Percentiles rank a stretch among this genome's conserved stretches.
Evolutionary conservation across 1,139 yeast species (phyloP).

Genomic region (Tardiomyces depauwii): DNA sequence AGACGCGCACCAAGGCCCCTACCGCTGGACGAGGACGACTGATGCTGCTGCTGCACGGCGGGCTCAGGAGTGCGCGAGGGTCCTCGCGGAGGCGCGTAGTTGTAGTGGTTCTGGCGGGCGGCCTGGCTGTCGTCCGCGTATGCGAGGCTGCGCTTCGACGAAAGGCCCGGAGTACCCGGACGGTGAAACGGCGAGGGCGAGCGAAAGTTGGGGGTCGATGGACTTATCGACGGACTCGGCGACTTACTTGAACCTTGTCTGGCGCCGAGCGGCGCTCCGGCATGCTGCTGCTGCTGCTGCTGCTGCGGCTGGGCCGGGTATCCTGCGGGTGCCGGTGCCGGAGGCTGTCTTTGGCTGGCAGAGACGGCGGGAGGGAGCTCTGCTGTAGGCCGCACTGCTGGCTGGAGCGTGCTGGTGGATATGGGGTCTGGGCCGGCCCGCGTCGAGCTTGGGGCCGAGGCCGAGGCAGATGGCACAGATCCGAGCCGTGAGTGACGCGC

Average conservation of each 20-base stretch:
- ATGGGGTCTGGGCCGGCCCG: too few relatives aligned
- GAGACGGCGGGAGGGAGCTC: neutral
- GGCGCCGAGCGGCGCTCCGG: too few relatives aligned
- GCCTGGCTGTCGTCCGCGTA: too few relatives aligned
- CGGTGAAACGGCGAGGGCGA: neutral
- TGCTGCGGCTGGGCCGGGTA: neutral
- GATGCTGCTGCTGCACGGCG: neutral
- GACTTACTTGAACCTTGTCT: neutral
- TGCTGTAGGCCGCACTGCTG: neutral
- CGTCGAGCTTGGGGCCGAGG: neutral
- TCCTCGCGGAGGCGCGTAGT: too few relatives aligned
- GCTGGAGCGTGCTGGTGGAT: too few relatives aligned
- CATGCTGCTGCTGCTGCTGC: neutral
- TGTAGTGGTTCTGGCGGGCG: too few relatives aligned
- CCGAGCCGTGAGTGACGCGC: too few relatives aligned
- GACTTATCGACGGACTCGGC: neutral
- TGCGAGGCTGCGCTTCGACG: too few relatives aligned
- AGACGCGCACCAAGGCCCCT: conserved; percentile 10
- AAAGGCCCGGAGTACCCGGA: neutral
- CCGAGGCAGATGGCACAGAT: neutral
- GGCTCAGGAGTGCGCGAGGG: too few relatives aligned
- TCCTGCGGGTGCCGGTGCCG: neutral
- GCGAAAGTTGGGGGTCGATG: neutral
- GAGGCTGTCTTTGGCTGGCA: neutral
- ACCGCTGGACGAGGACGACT: neutral